Evolutionary conservation across 176 grass and related monocot species (phyloP), one percentile per base, ranked within the genome.

Genomic region (Panicum miliaceum): DNA sequence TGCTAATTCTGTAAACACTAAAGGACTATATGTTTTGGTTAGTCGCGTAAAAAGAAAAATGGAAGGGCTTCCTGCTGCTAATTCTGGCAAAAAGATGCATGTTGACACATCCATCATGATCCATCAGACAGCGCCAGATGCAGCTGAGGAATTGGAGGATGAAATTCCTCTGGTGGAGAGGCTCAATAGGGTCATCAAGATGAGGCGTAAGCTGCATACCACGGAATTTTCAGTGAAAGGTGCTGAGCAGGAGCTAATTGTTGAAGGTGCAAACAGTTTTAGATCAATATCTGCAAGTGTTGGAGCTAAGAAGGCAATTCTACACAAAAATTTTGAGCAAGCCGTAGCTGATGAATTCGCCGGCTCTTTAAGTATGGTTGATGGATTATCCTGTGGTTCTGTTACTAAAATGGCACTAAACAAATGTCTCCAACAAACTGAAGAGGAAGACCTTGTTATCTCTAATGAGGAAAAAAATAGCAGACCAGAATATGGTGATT

Each of bases 11-110:
- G 57, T 12, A 12, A 60, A 60, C 3, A 60, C n/a, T 60, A 54
- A 8, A 54, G n/a, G 23, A 26, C 57, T 12, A 1, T 26, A 12
- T 60, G 57, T 25, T 60, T 60, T 60, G 57, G 45, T 77, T 42
- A 58, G 10, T 68, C 73, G 48, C 66, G 86, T 76, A 68, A 94
- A 89, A 85, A 79, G 86, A 81, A 89, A 88, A 47, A 40, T 91
- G 73, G 73, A 91, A 84, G 89, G 88, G 23, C 82, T 74, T 68
- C 83, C 83, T 69, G 84, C 84, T 82, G 27, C 69, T 69, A 41
- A 70, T 41, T 41, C 37, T 41, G 12, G 36, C 38, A 81, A 81
- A 40, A 56, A 7, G 63, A 20, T 35, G 46, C 26, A 68, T 81
- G 6, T 56, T 22, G 47, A 81, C 32, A 54, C 12, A 19, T 19